A percentile compares a stretch with the other conserved stretches of the same genome.
These are phyloP conservation scores for Neurospora sp. DNA, from an alignment of 495 filamentous ascomycete species.

Conservation along the genomic window DNA sequence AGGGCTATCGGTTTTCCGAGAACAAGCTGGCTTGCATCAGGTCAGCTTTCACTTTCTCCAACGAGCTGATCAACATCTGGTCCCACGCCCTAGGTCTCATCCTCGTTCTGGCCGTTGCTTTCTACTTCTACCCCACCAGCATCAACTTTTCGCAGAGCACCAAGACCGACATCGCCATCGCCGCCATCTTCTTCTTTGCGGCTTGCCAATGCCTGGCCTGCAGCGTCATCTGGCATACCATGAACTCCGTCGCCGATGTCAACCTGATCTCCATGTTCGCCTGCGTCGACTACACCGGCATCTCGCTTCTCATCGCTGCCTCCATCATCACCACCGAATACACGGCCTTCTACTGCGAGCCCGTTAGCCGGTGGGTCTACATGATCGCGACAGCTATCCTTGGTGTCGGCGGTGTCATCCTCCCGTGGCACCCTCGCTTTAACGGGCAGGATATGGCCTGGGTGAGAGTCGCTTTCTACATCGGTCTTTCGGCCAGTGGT, in stretches of 20 bases:
- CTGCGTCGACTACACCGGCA: slow-evolving; percentile 97
- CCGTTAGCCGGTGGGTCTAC: slow-evolving; percentile 75
- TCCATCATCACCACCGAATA: slow-evolving; percentile 98
- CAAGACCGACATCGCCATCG: slow-evolving; percentile 77
- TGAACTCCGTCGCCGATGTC: slow-evolving; percentile 89
- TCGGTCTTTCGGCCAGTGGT: slow-evolving; percentile 79
- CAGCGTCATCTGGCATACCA: slow-evolving; percentile 95
- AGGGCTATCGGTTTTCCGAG: slow-evolving; percentile 87
- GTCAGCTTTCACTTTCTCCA: slow-evolving; percentile 74
- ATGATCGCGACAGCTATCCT: slow-evolving; percentile 72
- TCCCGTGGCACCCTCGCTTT: slow-evolving; percentile 95
- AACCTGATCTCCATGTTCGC: slow-evolving; percentile 88
- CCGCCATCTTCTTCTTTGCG: slow-evolving; percentile 92
- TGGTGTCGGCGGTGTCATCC: slow-evolving; percentile 77
- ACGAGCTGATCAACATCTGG: slow-evolving; percentile 98
- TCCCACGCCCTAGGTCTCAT: slow-evolving; percentile 82
- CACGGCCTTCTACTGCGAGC: slow-evolving; percentile 97
- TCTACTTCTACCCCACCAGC: slow-evolving; percentile 89
- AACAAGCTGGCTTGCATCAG: slow-evolving; percentile 77
- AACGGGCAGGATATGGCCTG: slow-evolving; percentile 89
- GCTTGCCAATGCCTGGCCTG: slow-evolving; percentile 94
- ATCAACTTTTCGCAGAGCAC: slow-evolving; percentile 79
- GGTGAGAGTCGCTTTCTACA: slow-evolving; percentile 85
- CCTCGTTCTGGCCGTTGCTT: slow-evolving; percentile 78
- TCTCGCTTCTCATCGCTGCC: slow-evolving; percentile 89